Base-by-base conservation (phyloP, 805 yeast species). In the Candida coleopterorum region DNA sequence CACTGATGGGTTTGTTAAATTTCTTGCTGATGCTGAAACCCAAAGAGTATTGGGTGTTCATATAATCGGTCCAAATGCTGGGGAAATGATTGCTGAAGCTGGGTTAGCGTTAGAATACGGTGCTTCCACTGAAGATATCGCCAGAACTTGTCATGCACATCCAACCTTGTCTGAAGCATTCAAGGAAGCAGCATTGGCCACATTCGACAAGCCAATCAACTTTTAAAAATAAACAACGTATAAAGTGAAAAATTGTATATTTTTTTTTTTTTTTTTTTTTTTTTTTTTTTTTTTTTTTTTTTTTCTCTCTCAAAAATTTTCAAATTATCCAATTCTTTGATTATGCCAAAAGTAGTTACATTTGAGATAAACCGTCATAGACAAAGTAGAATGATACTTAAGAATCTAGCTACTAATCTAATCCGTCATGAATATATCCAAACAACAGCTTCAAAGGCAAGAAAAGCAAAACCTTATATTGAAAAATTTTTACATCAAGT, bases 81-180 rank as follows among this genome's bases (percentile, higher is more conserved):
- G 99, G 70, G 99, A 93, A 75, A 86, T 93, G 96, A 93, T 93
- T 62, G 97, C 95, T 48, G 98, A 94, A 74, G 97, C 88, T 46
- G 95, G 96, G 49, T 76, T 93, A 60, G 99, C 99, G 30, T 64
- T 93, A 46, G 99, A 93, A 72, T 93, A 93, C 70, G 99, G 99
- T 64, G 99, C 98, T 38, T 82, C 95, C 35, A 85, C 96, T 36
- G 99, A 93, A 72, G 99, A 93, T 60, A 75, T 93, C 53, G 95
- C 97, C 45, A 85, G 98, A 72, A 85, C 87, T 28, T 90, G 97
- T 65, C 98, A 93, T 58, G 97, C 98, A 41, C 99, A 93, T 70
- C 99, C 99, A 63, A 93, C 99, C 25, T 74, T 93, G 50, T 75
- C 96, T 18, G 99, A 93, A 75, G 97, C 97, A 15, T 85, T 90